These are phyloP conservation scores for Lactarius psammicola DNA, from an alignment of 768 basidiomycete genomes.

Conservation along the genomic window DNA sequence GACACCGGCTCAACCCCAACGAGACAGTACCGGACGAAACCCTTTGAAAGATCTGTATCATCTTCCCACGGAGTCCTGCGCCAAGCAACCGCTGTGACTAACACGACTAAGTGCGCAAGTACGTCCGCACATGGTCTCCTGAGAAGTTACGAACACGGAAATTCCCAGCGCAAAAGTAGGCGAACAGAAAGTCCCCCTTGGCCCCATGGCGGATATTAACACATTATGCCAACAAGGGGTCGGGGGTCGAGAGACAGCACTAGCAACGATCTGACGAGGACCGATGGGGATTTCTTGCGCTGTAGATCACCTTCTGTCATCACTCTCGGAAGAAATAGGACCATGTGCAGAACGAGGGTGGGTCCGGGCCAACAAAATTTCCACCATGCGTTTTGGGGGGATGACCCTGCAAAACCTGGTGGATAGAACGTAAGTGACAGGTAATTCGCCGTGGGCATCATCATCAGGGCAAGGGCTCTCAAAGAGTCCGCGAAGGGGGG, in stretches of 20 bases:
- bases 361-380: constrained; percentile 1
- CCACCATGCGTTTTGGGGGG: neutral
- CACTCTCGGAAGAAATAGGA: neutral
- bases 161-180: constrained; percentile 4
- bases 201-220: constrained; percentile 13
- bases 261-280: constrained; percentile 6
- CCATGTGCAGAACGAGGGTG: constrained; percentile 6
- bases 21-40: neutral
- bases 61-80: constrained; percentile 14
- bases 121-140: neutral
- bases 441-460: neutral
- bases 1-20: neutral
- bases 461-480: constrained; percentile 1
- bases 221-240: no score
- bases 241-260: neutral
- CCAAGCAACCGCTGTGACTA: constrained; percentile 3
- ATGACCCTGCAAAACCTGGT: constrained; percentile 15
- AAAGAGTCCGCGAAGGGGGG: constrained; percentile 7
- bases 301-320: constrained; percentile 8
- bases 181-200: neutral
- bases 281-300: neutral
- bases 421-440: constrained; percentile 13
- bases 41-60: neutral
- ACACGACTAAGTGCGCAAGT: neutral
- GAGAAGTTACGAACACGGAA: constrained; percentile 5